A percentile compares a stretch with the other conserved stretches of the same genome.
Evolutionary conservation across 2,329 filamentous ascomycete genomes (phyloP).

Genomic region (Botryotinia calthae): DNA sequence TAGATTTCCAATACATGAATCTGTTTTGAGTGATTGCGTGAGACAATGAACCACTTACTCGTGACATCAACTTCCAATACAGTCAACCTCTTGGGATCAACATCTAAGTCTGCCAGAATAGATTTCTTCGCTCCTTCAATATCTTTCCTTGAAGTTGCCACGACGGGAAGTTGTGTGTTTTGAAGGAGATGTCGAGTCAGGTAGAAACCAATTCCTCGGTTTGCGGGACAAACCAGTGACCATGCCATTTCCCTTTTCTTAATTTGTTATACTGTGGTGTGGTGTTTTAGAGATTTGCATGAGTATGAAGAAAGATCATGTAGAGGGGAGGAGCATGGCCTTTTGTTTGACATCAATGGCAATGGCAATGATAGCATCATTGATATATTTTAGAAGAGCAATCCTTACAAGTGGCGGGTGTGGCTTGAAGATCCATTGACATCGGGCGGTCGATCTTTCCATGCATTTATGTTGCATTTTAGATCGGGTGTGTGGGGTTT

Average conservation of each 20-base stretch:
- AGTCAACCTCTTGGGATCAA: conserved; percentile 46
- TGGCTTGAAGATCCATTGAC: conserved; percentile 14
- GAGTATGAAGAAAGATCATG: neutral
- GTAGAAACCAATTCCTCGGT: conserved; percentile 61
- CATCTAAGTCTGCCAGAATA: conserved; percentile 50
- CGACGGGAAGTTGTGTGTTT: conserved; percentile 55
- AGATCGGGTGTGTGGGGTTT: conserved; percentile 8
- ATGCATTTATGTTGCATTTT: neutral
- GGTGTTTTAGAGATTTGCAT: neutral
- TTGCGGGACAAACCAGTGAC: conserved; percentile 55
- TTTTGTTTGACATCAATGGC: conserved; percentile 2
- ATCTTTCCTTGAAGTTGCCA: conserved; percentile 59
- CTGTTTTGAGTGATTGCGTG: neutral
- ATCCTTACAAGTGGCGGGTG: conserved; percentile 16
- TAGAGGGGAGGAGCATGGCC: neutral
- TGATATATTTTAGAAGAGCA: neutral
- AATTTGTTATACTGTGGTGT: neutral
- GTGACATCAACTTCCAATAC: conserved; percentile 56
- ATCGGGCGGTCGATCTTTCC: conserved; percentile 2
- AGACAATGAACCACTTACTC: conserved; percentile 42
- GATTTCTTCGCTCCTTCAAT: conserved; percentile 47
- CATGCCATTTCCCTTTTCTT: conserved; percentile 32
- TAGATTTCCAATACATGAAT: neutral
- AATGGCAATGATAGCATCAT: conserved; percentile 19
- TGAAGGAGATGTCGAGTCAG: conserved; percentile 56